Percentiles rank a stretch among this genome's conserved stretches.
phyloP scores from a whole-genome alignment of 2,329 filamentous ascomycete species.

The Exophiala viscosa region DNA sequence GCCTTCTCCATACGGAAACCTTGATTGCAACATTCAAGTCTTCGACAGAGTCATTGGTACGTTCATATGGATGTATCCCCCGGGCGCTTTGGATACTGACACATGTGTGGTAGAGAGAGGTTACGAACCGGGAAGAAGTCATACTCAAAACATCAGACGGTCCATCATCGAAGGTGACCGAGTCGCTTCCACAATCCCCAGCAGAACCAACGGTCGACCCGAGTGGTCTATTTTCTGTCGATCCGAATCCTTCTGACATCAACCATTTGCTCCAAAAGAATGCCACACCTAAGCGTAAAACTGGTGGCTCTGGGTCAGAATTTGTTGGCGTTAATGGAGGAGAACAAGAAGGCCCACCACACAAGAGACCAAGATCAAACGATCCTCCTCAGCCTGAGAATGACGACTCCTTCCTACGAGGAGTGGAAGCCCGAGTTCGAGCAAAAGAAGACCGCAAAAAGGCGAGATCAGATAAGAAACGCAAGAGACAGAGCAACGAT shows the following conservation, averaged over 20 bases:
- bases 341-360: conserved; percentile 21
- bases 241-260: conserved; percentile 25
- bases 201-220: conserved; percentile 15
- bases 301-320: conserved; percentile 1
- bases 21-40: conserved; percentile 15
- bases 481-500: conserved; percentile 33
- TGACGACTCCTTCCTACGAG: conserved; percentile 32
- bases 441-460: conserved; percentile 41
- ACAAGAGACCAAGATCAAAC: conserved; percentile 22
- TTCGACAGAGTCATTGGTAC: conserved; percentile 13
- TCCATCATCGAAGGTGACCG: neutral
- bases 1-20: conserved; percentile 11
- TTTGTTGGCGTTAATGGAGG: conserved; percentile 2
- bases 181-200: conserved; percentile 1
- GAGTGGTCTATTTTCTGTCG: conserved; percentile 27
- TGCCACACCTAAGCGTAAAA: conserved; percentile 16
- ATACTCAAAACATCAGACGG: neutral
- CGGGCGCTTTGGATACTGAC: neutral
- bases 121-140: conserved; percentile 3
- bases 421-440: conserved; percentile 42
- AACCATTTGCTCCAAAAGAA: conserved; percentile 15
- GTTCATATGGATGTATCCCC: neutral
- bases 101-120: neutral
- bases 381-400: neutral
- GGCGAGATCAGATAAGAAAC: conserved; percentile 38